Evolutionary conservation across 306 rosid species (phyloP), one percentile per base, ranked within the genome.

Genomic region (Lathyrus oleraceus): DNA sequence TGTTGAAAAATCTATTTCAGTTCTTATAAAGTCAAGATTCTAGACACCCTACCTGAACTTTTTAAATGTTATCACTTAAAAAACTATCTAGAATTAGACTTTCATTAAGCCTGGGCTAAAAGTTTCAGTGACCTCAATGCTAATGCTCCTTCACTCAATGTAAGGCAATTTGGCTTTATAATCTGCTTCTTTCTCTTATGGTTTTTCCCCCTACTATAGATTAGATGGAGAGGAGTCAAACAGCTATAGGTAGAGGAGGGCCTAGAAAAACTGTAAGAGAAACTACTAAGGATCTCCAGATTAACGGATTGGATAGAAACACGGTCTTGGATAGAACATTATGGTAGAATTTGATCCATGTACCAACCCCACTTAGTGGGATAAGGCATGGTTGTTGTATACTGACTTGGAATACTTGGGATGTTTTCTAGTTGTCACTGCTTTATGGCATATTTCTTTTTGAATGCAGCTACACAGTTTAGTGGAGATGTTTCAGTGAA

Each of bases 401-500:
- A 65, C 36, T 57, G 40, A 44, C 68, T 65, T 23, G 61, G 64
- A 43, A 67, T 57, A 67, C 59, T 69, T 49, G 15, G 51, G 56
- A 64, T 58, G 25, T 62, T 21, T 70, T 12, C 20, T 19, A 30
- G 47, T 8, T 56, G 35, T 42, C 42, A 30, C 40, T 74, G 32
- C 65, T 65, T 44, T 40, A 27, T 27, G 27, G 65, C 53, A 12
- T 76, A 47, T 53, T 65, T 78, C 36, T 51, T 69, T 76, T 60
- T 61, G 64, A 60, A 65, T 77, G 70, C 65, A 81, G 87, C 69
- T 67, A 48, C 72, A 67, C 86, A 70, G 69, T 76, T 87, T 59
- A 78, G 81, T 78, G 70, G 64, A 65, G 80, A 74, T 78, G 76
- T 73, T 78, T 79, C 86, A 20, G 63, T 40, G 61, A 79, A 75